phyloP scores from a whole-genome alignment of 495 filamentous ascomycete genomes.

The Podospora pseudoanserina region DNA sequence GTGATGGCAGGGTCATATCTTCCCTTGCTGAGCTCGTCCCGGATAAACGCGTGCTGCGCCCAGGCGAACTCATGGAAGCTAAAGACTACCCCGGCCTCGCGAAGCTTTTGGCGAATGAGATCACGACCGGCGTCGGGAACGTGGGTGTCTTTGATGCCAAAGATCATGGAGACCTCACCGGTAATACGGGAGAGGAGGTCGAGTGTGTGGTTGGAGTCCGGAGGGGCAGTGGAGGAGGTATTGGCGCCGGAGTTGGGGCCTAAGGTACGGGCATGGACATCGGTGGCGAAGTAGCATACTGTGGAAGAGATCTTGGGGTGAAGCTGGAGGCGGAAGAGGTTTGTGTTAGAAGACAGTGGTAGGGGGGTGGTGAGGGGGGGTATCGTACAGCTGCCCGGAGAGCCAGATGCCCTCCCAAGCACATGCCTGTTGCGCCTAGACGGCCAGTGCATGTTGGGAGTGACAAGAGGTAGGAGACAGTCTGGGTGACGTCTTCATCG shows the following conservation, averaged over 20 bases:
- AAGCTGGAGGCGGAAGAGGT: conserved; percentile 36
- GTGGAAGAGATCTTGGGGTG: conserved; percentile 71
- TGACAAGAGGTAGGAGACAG: conserved; percentile 70
- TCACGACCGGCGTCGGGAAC: conserved; percentile 83
- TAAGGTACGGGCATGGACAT: conserved; percentile 75
- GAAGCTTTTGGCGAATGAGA: conserved; percentile 76
- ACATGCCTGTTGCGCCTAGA: conserved; percentile 91
- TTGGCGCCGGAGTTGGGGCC: conserved; percentile 46
- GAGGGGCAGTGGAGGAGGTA: conserved; percentile 31
- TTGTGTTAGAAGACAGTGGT: too few relatives aligned
- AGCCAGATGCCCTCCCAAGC: conserved; percentile 87
- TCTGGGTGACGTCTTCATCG: conserved; percentile 74
- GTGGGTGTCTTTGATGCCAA: conserved; percentile 87
- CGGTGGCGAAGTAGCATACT: conserved; percentile 90
- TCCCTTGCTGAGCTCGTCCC: conserved; percentile 92
- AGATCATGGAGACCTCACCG: conserved; percentile 83
- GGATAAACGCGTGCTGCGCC: conserved; percentile 94
- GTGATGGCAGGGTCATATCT: conserved; percentile 85
- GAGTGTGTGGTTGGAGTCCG: conserved; percentile 40
- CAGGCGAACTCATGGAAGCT: conserved; percentile 86
- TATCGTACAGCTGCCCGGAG: conserved; percentile 64
- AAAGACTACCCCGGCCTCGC: conserved; percentile 69
- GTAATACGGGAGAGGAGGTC: conserved; percentile 58
- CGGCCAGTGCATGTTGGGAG: conserved; percentile 79
- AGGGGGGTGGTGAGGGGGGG: background rate